Evolutionary conservation across 305 asterid genomes (phyloP).

Genomic region (Solanum hybrid): DNA sequence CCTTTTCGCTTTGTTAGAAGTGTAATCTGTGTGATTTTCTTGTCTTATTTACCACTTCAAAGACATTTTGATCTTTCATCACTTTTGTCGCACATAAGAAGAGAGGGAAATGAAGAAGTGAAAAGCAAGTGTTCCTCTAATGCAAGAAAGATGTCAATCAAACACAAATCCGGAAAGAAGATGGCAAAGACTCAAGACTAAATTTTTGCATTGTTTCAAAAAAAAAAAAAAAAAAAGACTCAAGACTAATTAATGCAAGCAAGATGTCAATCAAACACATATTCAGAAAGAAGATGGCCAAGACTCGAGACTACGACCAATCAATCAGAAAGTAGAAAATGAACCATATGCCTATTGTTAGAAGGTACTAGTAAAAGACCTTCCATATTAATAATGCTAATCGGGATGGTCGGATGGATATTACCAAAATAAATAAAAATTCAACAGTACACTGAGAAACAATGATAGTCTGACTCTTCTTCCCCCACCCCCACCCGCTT

Average conservation of each 20-base stretch:
- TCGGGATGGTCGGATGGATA: background rate
- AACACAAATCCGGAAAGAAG: background rate
- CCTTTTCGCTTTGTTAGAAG: background rate
- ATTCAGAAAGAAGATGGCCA: background rate
- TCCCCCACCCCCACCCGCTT: background rate
- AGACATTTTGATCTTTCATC: background rate
- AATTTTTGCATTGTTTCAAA: no score
- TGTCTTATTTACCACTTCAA: background rate
- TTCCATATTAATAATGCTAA: background rate
- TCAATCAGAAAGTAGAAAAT: background rate
- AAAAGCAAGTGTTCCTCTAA: background rate
- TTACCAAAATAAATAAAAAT: background rate
- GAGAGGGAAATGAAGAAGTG: background rate
- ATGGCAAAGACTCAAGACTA: background rate
- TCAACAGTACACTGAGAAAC: background rate
- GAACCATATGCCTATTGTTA: background rate
- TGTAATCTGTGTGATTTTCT: background rate
- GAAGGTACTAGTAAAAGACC: background rate
- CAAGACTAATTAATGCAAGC: background rate
- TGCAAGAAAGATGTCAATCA: background rate
- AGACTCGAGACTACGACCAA: background rate
- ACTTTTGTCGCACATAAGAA: background rate
- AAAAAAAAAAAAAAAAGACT: no score
- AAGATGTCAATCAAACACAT: background rate
- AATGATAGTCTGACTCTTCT: background rate